phyloP scores from a whole-genome alignment of 106 monocot species.

The Agapanthus africanus region DNA sequence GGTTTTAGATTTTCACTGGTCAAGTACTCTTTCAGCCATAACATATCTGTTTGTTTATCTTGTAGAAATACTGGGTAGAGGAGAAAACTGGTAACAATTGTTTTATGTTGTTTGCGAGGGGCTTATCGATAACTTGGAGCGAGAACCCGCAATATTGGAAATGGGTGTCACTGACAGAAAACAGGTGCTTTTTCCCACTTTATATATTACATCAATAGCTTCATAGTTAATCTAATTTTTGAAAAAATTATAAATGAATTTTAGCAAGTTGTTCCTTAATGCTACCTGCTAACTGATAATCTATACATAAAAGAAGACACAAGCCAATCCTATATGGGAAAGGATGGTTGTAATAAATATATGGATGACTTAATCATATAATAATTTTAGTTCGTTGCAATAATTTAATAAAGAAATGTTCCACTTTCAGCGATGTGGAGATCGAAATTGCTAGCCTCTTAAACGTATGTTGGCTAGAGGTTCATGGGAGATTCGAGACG shows the following conservation, averaged over 20 bases:
- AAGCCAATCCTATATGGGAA: too few relatives aligned
- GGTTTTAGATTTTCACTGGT: too few relatives aligned
- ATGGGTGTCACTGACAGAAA: conserved; percentile 30
- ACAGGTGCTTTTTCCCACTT: conserved; percentile 5
- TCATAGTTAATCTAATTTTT: neutral
- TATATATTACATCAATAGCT: neutral
- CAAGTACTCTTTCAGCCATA: too few relatives aligned
- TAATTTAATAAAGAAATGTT: neutral
- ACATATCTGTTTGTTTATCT: too few relatives aligned
- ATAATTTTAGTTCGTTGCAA: too few relatives aligned
- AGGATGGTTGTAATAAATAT: too few relatives aligned
- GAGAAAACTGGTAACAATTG: conserved; percentile 37
- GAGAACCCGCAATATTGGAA: conserved; percentile 42
- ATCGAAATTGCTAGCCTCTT: conserved; percentile 29
- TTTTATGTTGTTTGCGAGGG: conserved; percentile 36
- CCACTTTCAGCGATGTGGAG: conserved; percentile 15
- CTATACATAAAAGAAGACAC: too few relatives aligned
- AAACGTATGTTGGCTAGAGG: conserved; percentile 62
- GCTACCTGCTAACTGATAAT: too few relatives aligned
- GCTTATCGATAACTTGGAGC: conserved; percentile 48
- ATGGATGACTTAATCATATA: too few relatives aligned
- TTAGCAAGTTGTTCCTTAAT: too few relatives aligned
- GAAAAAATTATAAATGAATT: too few relatives aligned
- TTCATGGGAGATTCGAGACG: conserved; percentile 32
- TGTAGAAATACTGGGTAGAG: conserved; percentile 58